Percentiles rank a stretch among this genome's conserved stretches.
These are phyloP conservation scores for Fraxinus velutina DNA, from an alignment of 305 asterid genomes.

Conservation along the genomic window DNA sequence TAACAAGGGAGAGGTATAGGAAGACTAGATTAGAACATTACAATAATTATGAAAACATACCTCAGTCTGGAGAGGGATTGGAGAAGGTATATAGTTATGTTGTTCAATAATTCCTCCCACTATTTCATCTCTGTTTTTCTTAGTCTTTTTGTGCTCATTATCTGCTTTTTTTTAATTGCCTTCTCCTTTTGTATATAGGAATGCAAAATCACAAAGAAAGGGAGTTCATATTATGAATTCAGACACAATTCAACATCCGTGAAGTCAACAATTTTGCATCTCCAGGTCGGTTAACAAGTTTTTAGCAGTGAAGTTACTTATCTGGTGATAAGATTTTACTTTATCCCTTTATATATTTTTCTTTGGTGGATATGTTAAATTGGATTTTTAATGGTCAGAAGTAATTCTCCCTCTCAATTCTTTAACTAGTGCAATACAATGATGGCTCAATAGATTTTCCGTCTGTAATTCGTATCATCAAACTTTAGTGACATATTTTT, in stretches of 20 bases:
- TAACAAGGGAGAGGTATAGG: conserved; percentile 69
- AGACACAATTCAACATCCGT: conserved; percentile 70
- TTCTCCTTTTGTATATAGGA: conserved; percentile 38
- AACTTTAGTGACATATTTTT: neutral
- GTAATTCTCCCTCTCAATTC: neutral
- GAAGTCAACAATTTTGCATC: conserved; percentile 69
- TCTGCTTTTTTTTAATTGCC: neutral
- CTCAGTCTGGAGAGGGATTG: conserved; percentile 61
- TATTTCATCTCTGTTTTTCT: neutral
- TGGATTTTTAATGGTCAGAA: neutral
- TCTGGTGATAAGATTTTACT: neutral
- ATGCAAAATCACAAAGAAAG: conserved; percentile 59
- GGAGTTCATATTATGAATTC: conserved; percentile 52
- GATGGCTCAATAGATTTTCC: neutral
- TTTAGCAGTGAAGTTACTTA: neutral
- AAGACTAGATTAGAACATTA: conserved; percentile 72
- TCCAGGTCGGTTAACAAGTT: conserved; percentile 48
- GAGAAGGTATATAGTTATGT: conserved; percentile 48
- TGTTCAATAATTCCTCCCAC: neutral
- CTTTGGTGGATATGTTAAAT: neutral
- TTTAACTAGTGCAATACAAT: neutral
- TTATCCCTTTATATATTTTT: neutral
- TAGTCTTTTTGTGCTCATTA: neutral
- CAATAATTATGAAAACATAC: conserved; percentile 75
- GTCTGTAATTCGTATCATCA: neutral